Percentiles rank a stretch among this genome's conserved stretches.
Evolutionary conservation across 2,329 filamentous ascomycete genomes (phyloP).

Genomic region (Clonostachys rhizophaga): DNA sequence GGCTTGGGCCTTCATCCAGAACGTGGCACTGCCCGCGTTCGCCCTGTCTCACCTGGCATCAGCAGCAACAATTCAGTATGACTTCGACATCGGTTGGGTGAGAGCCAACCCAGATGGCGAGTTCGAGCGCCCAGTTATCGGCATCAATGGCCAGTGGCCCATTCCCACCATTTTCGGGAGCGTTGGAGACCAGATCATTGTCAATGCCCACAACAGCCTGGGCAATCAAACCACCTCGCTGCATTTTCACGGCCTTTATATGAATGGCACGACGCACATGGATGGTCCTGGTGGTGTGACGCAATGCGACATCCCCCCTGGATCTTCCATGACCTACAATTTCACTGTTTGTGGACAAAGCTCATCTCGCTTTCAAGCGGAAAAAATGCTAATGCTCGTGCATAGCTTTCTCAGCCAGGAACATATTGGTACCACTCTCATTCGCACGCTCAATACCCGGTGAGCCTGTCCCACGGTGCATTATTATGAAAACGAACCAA

Average conservation of each 20-base stretch:
- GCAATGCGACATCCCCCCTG: conserved; percentile 63
- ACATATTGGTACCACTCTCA: conserved; percentile 82
- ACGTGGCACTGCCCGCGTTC: too few relatives aligned
- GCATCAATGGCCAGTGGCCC: conserved; percentile 74
- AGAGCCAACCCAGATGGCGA: conserved; percentile 66
- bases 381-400: conserved; percentile 5
- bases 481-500: too few relatives aligned
- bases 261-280: conserved; percentile 64
- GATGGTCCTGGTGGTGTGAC: conserved; percentile 64
- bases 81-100: conserved; percentile 70
- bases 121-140: conserved; percentile 60
- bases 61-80: conserved; percentile 46
- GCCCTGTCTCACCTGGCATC: background rate
- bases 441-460: conserved; percentile 59
- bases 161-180: conserved; percentile 60
- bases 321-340: conserved; percentile 63
- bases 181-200: conserved; percentile 54
- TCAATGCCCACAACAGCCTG: conserved; percentile 54
- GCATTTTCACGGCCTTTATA: conserved; percentile 69
- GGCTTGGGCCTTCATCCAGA: too few relatives aligned
- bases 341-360: conserved; percentile 48
- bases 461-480: too few relatives aligned
- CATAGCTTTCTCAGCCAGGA: conserved; percentile 57
- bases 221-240: conserved; percentile 55
- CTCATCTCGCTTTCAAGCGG: background rate